Evolutionary conservation across 805 yeast genomes (phyloP).

Genomic region (Maudiozyma barnettii): DNA sequence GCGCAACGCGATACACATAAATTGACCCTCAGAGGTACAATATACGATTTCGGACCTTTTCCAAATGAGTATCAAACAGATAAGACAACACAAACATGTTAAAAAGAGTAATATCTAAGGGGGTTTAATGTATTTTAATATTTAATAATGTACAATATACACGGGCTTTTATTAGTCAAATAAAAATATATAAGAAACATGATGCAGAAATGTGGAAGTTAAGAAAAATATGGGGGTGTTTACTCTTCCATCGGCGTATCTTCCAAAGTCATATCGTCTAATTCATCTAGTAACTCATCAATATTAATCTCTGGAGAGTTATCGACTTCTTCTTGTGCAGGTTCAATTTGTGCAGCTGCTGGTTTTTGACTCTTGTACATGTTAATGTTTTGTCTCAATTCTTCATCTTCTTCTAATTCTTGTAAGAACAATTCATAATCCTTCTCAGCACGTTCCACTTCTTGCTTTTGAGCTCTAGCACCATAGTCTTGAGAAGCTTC

Average conservation of each 20-base stretch:
- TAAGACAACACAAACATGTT: too few species aligned
- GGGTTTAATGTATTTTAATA: not conserved
- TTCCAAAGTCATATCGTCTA: constrained; percentile 85
- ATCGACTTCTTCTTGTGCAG: constrained; percentile 53
- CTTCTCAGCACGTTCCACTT: constrained; percentile 82
- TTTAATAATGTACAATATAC: not conserved
- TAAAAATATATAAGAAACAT: not conserved
- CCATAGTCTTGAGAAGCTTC: constrained; percentile 56
- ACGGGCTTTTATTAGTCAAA: not conserved
- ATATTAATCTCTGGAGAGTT: constrained; percentile 84
- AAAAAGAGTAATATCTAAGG: not conserved
- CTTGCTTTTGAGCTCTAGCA: constrained; percentile 73
- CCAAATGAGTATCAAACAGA: too few species aligned
- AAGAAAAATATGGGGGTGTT: not conserved
- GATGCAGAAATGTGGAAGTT: not conserved
- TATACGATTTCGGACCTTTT: too few species aligned
- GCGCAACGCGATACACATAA: too few species aligned
- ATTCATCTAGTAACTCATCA: constrained; percentile 88
- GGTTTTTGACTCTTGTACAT: constrained; percentile 54
- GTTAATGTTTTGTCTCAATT: constrained; percentile 83
- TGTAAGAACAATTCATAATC: constrained; percentile 94
- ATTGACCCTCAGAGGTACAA: too few species aligned
- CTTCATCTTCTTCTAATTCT: constrained; percentile 94
- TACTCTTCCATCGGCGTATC: constrained; percentile 28
- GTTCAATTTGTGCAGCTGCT: constrained; percentile 15